phyloP scores from a whole-genome alignment of 2,329 filamentous ascomycete genomes.

The Fusarium abutilonis region DNA sequence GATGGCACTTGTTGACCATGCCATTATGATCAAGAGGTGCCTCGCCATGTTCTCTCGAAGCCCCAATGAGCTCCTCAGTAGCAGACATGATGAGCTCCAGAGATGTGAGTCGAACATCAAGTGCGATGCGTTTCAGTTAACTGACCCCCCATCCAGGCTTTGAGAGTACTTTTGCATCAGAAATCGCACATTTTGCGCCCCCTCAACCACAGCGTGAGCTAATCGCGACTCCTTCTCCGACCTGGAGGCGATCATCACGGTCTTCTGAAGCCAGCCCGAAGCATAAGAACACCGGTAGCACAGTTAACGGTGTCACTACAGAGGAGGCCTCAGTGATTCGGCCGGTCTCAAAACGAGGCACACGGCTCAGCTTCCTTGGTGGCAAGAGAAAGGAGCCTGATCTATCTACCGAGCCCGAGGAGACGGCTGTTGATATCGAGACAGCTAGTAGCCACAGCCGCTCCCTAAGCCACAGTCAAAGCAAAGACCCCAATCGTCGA shows the following conservation, averaged over 20 bases:
- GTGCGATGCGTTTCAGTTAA: background rate
- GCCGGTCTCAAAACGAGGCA: constrained; percentile 63
- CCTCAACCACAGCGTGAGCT: constrained; percentile 56
- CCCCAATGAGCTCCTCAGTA: constrained; percentile 67
- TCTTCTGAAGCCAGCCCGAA: constrained; percentile 52
- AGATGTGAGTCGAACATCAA: constrained; percentile 63
- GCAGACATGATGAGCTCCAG: constrained; percentile 67
- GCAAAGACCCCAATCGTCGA: constrained; percentile 49
- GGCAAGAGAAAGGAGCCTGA: constrained; percentile 59
- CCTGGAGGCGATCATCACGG: constrained; percentile 62
- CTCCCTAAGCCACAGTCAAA: constrained; percentile 41
- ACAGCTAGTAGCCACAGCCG: constrained; percentile 48
- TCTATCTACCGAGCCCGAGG: constrained; percentile 46
- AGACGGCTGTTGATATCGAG: constrained; percentile 46
- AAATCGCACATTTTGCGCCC: constrained; percentile 71
- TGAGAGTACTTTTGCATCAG: constrained; percentile 69
- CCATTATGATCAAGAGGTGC: constrained; percentile 85
- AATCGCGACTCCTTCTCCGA: constrained; percentile 56
- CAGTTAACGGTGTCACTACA: constrained; percentile 50
- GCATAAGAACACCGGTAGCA: constrained; percentile 48
- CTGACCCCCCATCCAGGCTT: constrained; percentile 60
- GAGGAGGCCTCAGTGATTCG: constrained; percentile 63
- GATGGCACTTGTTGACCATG: constrained; percentile 88
- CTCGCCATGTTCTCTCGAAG: constrained; percentile 74
- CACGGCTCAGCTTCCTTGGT: constrained; percentile 67